Base-by-base conservation (phyloP, 2,329 filamentous ascomycete genomes). In the Phoma sp. region DNA sequence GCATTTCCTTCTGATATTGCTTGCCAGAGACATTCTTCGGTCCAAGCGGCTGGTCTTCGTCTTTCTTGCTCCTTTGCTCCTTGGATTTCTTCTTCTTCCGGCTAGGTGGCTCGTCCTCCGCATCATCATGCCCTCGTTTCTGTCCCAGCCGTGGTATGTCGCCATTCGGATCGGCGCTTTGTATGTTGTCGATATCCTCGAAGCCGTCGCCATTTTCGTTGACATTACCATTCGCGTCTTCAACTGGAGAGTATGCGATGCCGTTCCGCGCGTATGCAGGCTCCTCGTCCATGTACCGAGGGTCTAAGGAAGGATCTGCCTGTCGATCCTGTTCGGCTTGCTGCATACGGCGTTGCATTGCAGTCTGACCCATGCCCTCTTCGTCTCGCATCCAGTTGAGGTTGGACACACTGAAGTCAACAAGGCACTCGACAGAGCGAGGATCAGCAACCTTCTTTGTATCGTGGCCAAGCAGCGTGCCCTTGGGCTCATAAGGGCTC, bases 371-470 rank as follows among this genome's bases (percentile, higher is more conserved):
- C 60, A 67, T 59, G 63, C 68, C 72, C 31, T 77, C 76, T 17
- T 80, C 74, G 27, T 86, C 86, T 47, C 84, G 84, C 43, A 98
- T 78, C 92, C 92, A 97, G 37, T 84, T 85, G 24, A 96, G 80
- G 72, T 99, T 99, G 48, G 96, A 94, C 36, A 91, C 82, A 24
- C 90, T 87, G 74, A 97, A 97, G 71, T 98, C 92, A 8, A 98
- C 92, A 21, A 98, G 82, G 22, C 87, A 88, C 74, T 98, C 94
- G 6, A 96, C 87, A 68, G 93, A 97, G 57, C 95, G 87, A 46
- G 91, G 89, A 75, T 99, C 95, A 2, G 95, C 94, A 43, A 98
- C 88, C 31, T 90, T 89, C 49, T 87, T 90, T 0, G 95, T 99
- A 64, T 98, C 92, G 67, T 97, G 92, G 0, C 95, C 95, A 2